phyloP scores from a whole-genome alignment of 306 rosid species.

The Acacia acuminata region DNA sequence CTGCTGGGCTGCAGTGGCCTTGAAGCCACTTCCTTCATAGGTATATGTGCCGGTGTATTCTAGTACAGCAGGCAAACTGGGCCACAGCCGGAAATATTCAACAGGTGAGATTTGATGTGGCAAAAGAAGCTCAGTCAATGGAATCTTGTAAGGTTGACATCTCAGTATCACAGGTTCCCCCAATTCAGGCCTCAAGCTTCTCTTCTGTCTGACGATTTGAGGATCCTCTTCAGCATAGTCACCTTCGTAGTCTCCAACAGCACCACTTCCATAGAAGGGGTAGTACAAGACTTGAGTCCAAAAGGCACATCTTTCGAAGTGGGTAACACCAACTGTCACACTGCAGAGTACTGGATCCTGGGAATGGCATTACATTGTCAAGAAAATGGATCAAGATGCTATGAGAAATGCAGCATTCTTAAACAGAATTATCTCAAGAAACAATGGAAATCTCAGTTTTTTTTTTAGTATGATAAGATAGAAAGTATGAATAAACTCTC shows the following conservation, averaged over 20 bases:
- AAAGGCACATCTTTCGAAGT: slow-evolving; percentile 91
- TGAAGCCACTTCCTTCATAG: slow-evolving; percentile 97
- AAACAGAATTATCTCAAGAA: neutral
- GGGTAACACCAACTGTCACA: slow-evolving; percentile 96
- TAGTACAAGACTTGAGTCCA: slow-evolving; percentile 98
- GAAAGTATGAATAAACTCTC: neutral
- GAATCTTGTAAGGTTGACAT: slow-evolving; percentile 94
- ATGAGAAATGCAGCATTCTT: neutral
- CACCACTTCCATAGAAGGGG: slow-evolving; percentile 96
- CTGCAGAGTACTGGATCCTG: slow-evolving; percentile 97
- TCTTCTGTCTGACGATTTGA: slow-evolving; percentile 84
- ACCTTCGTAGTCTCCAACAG: slow-evolving; percentile 89
- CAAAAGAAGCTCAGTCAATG: slow-evolving; percentile 87
- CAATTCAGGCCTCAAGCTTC: slow-evolving; percentile 93
- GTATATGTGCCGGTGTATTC: slow-evolving; percentile 96
- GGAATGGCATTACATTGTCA: slow-evolving; percentile 30
- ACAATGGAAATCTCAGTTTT: slow-evolving; percentile 25
- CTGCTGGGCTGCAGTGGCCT: slow-evolving; percentile 98
- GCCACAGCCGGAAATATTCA: slow-evolving; percentile 97
- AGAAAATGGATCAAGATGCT: slow-evolving; percentile 35
- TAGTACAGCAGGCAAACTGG: slow-evolving; percentile 89
- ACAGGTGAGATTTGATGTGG: slow-evolving; percentile 96
- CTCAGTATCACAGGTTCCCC: slow-evolving; percentile 98
- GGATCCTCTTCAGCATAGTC: slow-evolving; percentile 97
- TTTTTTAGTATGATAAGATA: neutral